Base-by-base conservation (phyloP, 164 flowering plant genomes). In the Kingdonia uniflora region DNA sequence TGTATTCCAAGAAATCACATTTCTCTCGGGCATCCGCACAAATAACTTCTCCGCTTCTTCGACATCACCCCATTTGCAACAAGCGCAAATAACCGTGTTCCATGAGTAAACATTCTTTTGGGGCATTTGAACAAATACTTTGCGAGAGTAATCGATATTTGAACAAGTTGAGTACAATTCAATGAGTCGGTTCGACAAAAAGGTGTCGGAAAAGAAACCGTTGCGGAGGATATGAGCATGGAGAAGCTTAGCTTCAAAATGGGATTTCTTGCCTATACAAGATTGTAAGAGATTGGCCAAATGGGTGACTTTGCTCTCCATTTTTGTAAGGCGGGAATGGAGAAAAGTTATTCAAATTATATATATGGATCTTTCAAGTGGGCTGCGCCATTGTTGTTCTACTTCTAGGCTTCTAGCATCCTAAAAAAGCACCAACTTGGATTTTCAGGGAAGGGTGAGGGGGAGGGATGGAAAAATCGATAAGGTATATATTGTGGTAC, bases 101-200 rank as follows among this genome's bases (percentile, higher is more conserved):
- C 86, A 81, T 5, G 87, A 69, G 58, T 67, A 81, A 1, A 80
- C 49, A 57, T 87, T 81, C 51, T 49, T 77, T 1, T 16, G 44
- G 16, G 81, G 78, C 76, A 82, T 82, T 66, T 61, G 38, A 38
- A 78, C 78, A 56, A 87, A 87, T 64, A 77, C 67, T 3, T 44
- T 58, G 22, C 55, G 74, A 1, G 91, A 74, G 14, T 44, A 52
- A 1, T 3, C 49, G 0, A 55, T 15, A 14, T 60, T 29, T 33
- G 61, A 65, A 51, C 84, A 80, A 52, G 65, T 74, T 3, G 79
- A 70, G 59, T 84, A 85, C 0, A 84, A 55, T 15, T 82, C 87
- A 13, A 85, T 68, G 49, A 90, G 77, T 44, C 82, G 80, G 67
- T 86, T 90, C 13, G 64, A 75, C n/a, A 84, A 70, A 29, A 79